Evolutionary conservation across 1,284 basidiomycete species (phyloP).

Genomic region (Marasmius sp.): DNA sequence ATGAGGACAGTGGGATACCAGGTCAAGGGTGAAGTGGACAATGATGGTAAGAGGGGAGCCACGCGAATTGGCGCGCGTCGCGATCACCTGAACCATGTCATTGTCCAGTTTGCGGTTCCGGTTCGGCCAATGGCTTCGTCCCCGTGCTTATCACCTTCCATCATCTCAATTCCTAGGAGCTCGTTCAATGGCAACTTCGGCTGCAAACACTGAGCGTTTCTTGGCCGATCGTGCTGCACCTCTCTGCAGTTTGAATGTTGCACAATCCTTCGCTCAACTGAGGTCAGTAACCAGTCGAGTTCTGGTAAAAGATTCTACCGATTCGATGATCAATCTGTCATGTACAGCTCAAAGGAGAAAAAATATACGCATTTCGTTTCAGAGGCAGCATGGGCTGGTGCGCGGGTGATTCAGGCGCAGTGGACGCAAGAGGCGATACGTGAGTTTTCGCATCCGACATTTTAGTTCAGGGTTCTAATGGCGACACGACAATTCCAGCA

Average conservation of each 20-base stretch:
- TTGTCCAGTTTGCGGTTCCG: not conserved
- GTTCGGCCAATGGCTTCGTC: not conserved
- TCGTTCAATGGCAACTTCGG: conserved; percentile 10
- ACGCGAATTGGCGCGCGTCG: not conserved
- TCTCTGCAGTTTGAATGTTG: conserved; percentile 65
- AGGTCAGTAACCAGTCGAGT: conserved; percentile 34
- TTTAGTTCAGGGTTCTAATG: not conserved
- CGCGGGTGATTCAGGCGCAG: conserved; percentile 79
- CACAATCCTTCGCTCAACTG: conserved; percentile 64
- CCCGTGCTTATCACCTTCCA: not conserved
- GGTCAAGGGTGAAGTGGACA: too few species aligned
- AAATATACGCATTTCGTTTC: conserved; percentile 72
- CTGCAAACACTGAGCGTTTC: conserved; percentile 48
- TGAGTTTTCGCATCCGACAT: not conserved
- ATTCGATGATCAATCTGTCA: conserved; percentile 1
- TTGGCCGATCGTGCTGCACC: conserved; percentile 69
- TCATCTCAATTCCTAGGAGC: not conserved
- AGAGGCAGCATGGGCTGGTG: conserved; percentile 78
- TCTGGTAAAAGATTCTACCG: conserved; percentile 1
- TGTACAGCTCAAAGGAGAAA: conserved; percentile 64
- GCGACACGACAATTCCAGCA: conserved; percentile 30
- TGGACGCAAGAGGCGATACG: conserved; percentile 61
- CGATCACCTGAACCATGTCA: not conserved
- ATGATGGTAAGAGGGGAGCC: too few species aligned
- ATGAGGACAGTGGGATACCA: too few species aligned